Percentiles rank a stretch among this genome's conserved stretches.
phyloP scores from a whole-genome alignment of 306 rosid species.

The Benincasa hispida region DNA sequence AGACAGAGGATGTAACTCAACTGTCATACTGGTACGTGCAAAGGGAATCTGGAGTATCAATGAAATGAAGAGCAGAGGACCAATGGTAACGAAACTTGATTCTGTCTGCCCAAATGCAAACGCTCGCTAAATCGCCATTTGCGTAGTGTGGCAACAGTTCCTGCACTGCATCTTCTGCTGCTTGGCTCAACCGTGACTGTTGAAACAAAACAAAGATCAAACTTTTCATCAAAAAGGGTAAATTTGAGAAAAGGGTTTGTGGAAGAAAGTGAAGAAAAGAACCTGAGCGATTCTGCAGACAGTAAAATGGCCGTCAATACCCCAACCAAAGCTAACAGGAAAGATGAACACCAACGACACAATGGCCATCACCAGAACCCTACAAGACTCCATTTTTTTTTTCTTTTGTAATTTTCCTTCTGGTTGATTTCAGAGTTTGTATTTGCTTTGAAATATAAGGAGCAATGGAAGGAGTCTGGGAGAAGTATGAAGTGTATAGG shows the following conservation, averaged over 20 bases:
- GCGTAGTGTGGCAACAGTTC: constrained; percentile 46
- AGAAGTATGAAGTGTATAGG: not conserved
- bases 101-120: constrained; percentile 71
- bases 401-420: not conserved
- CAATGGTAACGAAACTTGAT: constrained; percentile 39
- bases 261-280: not conserved
- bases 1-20: constrained; percentile 8
- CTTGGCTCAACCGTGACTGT: constrained; percentile 40
- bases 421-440: not conserved
- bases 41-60: constrained; percentile 53
- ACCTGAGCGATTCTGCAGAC: constrained; percentile 76
- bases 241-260: not conserved
- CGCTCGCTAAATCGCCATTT: constrained; percentile 34
- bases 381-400: constrained; percentile 19
- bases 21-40: constrained; percentile 45
- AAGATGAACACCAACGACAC: constrained; percentile 24
- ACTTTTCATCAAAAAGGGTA: not conserved
- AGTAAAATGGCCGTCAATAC: constrained; percentile 53
- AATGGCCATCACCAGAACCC: constrained; percentile 11
- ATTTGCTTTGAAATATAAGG: not conserved
- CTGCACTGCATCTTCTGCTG: constrained; percentile 49
- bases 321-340: constrained; percentile 50
- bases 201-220: not conserved
- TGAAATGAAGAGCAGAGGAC: constrained; percentile 71
- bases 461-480: not conserved